Conservation (phyloP, 371 early-diverging fungal genomes). For the Dichotomocladium elegans region DNA sequence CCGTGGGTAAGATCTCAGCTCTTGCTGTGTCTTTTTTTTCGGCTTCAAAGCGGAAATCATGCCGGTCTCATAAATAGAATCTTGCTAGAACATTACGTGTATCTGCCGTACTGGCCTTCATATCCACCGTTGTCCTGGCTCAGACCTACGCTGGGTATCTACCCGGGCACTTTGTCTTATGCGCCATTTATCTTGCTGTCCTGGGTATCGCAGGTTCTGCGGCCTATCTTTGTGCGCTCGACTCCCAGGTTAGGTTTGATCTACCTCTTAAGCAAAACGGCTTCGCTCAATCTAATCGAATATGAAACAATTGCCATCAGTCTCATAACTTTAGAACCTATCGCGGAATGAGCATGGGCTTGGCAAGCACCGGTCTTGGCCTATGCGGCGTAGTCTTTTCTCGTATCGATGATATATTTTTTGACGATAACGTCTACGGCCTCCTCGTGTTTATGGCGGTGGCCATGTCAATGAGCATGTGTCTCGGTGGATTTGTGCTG, state of each 20-base stretch:
- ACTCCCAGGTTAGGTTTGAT: slow-evolving; percentile 32
- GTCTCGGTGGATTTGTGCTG: slow-evolving; percentile 31
- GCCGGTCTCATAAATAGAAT: not conserved
- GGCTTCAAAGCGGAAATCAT: not conserved
- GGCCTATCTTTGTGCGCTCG: slow-evolving; percentile 39
- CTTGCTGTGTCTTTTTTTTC: not conserved
- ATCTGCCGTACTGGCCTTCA: slow-evolving; percentile 27
- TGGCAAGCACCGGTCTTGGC: slow-evolving; percentile 37
- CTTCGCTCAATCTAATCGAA: too few relatives aligned
- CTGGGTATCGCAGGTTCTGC: slow-evolving; percentile 38
- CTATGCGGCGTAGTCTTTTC: slow-evolving; percentile 42
- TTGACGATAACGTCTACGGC: slow-evolving; percentile 18
- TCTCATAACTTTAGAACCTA: slow-evolving; percentile 35
- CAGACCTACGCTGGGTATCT: slow-evolving; percentile 37
- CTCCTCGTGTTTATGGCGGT: slow-evolving; percentile 34
- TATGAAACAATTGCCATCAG: slow-evolving; percentile 4
- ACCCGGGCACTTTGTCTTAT: slow-evolving; percentile 23
- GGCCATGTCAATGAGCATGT: slow-evolving; percentile 18
- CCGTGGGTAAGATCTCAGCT: slow-evolving; percentile 14
- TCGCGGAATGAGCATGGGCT: slow-evolving; percentile 42
- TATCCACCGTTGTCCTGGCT: slow-evolving; percentile 32
- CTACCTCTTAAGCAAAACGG: not conserved
- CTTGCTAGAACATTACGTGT: slow-evolving; percentile 26
- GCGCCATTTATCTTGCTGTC: slow-evolving; percentile 28
- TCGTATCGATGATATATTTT: slow-evolving; percentile 39